Evolutionary conservation across 768 basidiomycete species (phyloP), one percentile per base, ranked within the genome.

Genomic region (Boletus subcaerulescens): DNA sequence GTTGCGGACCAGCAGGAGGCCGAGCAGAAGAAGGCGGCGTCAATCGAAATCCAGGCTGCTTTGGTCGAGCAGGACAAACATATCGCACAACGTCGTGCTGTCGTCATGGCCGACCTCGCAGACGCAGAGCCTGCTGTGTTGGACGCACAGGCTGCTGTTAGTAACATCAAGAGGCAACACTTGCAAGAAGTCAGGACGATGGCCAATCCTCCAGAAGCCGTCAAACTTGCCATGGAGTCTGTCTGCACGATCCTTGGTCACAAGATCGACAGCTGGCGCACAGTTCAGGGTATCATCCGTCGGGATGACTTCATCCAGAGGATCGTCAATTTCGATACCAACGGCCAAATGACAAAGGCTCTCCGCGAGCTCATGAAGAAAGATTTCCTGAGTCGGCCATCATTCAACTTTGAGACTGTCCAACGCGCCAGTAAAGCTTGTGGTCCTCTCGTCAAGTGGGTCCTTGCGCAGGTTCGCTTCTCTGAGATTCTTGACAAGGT

Each of bases 371-470:
- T 81, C 45, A 95, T 99, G 91, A 92, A 89, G 76, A 84, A 78
- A 60, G 95, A 98, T 52, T 99, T 92, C 79, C 77, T 99, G 60
- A 89, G 87, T 61, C 84, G 89, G 20, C 89, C 94, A 1, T 84
- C 87, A 4, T 99, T 87, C 77, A 98, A 93, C 71, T 98, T 93
- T 67, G 97, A 98, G 70, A 89, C 81, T 5, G 94, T 98, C 38
- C 89, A 98, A 65, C 87, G 90, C 52, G 97, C 97, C 24, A 94
- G 91, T 72, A 91, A 87, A 76, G 97, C 97, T 29, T 98, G 96
- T 67, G 97, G 97, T 26, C 97, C 97, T 11, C 85, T 99, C 46
- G 95, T 96, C 60, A 97, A 98, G 73, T 98, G 97, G 97, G 96
- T 86, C 11, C 81, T 98, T 53, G 97, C 97, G 2, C 97, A 99